Base-by-base conservation (phyloP, 2,329 filamentous ascomycete species). In the Blastomyces silverae region DNA sequence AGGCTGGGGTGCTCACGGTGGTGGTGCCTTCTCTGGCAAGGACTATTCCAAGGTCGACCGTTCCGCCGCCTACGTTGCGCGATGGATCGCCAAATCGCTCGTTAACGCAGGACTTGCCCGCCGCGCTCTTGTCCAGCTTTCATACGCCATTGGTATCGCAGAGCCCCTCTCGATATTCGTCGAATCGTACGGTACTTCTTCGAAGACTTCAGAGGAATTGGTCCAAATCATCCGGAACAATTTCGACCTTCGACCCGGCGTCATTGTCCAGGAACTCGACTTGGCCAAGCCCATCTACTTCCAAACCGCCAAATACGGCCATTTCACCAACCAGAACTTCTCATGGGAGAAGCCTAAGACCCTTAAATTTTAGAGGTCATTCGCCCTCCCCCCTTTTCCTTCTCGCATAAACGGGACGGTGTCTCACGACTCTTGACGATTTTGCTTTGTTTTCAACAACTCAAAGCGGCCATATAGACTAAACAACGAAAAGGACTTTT, bases 21-120 rank as follows among this genome's bases (percentile, higher is more conserved):
- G 94, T 85, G 94, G 94, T 89, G 94, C 94, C 80, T 99, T 99
- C 90, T 97, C 94, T 75, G 94, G 94, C 76, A 99, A 99, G 89
- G 94, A 99, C 81, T 99, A 97, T 88, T 97, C 92, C 86, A 99
- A 99, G 87, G 94, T 99, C 81, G 94, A 99, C 79, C 91, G 94
- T 74, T 97, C 94, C 63, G 94, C 94, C 71, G 94, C 94, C 76
- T 99, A 99, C 84, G 88, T 97, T 73, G 92, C 86, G 72, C 92
- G 94, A 79, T 99, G 94, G 94, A 92, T 99, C 79, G 94, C 94
- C 83, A 99, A 99, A 87, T 99, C 94, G 53, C 87, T 99, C 70
- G 91, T 99, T 73, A 82, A 87, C 74, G 90, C 93, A 73, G 89
- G 89, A 74, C 89, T 99, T 68, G 90, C 90, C 74, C 92, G 94